Evolutionary conservation across 352 stramenopile genomes (phyloP).

Genomic region (Pythium monospermum): DNA sequence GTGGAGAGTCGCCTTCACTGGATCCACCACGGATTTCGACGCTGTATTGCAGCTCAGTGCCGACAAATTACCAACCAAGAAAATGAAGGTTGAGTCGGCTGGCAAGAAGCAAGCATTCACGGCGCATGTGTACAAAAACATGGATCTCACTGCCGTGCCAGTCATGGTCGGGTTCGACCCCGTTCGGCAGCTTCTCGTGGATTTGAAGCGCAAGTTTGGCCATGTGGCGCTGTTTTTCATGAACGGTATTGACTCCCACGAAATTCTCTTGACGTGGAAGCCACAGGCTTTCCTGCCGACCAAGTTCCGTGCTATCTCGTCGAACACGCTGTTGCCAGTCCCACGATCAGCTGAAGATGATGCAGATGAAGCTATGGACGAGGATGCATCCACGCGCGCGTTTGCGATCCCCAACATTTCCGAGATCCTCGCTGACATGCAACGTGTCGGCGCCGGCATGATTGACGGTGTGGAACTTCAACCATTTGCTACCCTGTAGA

Average conservation of each 20-base stretch:
- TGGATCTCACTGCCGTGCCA: conserved; percentile 55
- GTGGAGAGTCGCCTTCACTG: conserved; percentile 62
- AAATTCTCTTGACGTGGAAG: conserved; percentile 80
- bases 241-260: conserved; percentile 49
- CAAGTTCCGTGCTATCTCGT: conserved; percentile 81
- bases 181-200: conserved; percentile 53
- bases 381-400: conserved; percentile 22
- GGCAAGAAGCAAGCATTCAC: conserved; percentile 70
- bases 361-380: conserved; percentile 21
- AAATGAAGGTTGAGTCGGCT: conserved; percentile 35
- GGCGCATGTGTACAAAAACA: conserved; percentile 83
- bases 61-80: conserved; percentile 57
- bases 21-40: conserved; percentile 59
- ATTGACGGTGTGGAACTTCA: conserved; percentile 45
- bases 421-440: conserved; percentile 72
- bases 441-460: conserved; percentile 60
- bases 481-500: conserved; percentile 42
- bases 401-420: conserved; percentile 73
- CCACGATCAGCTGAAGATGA: conserved; percentile 22
- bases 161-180: conserved; percentile 76
- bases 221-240: conserved; percentile 80
- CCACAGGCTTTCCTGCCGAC: conserved; percentile 67
- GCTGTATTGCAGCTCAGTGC: conserved; percentile 44
- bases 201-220: conserved; percentile 51
- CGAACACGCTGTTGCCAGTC: conserved; percentile 52